A percentile compares a stretch with the other conserved stretches of the same genome.
phyloP scores from a whole-genome alignment of 805 yeast species.

The Komagataella pseudopastoris region DNA sequence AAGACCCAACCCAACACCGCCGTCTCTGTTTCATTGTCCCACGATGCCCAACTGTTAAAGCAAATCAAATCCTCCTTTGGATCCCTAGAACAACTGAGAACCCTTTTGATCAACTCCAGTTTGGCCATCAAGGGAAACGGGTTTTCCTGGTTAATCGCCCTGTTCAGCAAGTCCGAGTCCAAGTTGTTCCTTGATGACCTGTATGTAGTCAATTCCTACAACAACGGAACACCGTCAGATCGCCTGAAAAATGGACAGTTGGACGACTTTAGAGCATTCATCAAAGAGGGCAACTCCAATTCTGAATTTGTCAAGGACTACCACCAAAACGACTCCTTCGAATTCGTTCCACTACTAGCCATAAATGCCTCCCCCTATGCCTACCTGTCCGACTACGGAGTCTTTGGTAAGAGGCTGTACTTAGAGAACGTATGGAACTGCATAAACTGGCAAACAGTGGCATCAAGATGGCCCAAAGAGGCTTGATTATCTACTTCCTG shows the following conservation, averaged over 20 bases:
- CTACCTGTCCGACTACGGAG: slow-evolving; percentile 66
- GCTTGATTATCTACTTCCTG: slow-evolving; percentile 2
- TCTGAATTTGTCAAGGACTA: slow-evolving; percentile 9
- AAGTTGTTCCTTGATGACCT: slow-evolving; percentile 25
- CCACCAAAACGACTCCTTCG: slow-evolving; percentile 25
- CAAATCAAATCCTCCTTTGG: slow-evolving; percentile 60
- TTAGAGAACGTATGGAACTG: slow-evolving; percentile 64
- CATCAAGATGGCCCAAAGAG: slow-evolving; percentile 23
- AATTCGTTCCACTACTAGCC: slow-evolving; percentile 47
- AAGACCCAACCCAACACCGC: slow-evolving; percentile 26
- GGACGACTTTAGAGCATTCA: slow-evolving; percentile 20
- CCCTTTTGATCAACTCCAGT: slow-evolving; percentile 57
- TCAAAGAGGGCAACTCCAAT: slow-evolving; percentile 1
- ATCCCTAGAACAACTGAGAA: slow-evolving; percentile 59
- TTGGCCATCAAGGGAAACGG: slow-evolving; percentile 78
- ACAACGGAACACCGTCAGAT: slow-evolving; percentile 72
- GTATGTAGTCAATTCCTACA: slow-evolving; percentile 71
- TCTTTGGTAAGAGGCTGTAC: slow-evolving; percentile 60
- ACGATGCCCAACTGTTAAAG: slow-evolving; percentile 13
- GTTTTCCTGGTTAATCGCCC: slow-evolving; percentile 75
- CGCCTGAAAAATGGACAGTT: slow-evolving; percentile 41
- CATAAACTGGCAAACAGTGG: slow-evolving; percentile 73
- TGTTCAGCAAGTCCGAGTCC: slow-evolving; percentile 1
- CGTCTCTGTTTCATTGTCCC: slow-evolving; percentile 13
- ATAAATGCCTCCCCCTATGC: slow-evolving; percentile 63